These are phyloP conservation scores for Gracilaria domingensis DNA, from an alignment of 23 red algal species.

Conservation along the genomic window DNA sequence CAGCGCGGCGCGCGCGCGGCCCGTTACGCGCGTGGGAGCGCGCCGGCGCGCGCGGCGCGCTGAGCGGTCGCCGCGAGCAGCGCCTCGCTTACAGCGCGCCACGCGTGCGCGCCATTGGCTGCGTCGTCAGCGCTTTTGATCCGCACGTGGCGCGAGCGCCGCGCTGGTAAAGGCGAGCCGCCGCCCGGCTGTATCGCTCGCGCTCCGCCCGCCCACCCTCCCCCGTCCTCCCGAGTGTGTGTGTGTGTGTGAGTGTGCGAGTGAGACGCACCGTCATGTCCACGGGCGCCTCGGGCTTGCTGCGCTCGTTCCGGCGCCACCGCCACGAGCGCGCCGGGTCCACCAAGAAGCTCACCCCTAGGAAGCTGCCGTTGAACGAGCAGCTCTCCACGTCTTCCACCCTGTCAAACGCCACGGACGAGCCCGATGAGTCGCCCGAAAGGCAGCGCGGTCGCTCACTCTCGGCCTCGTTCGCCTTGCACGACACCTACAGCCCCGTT, in stretches of 20 bases:
- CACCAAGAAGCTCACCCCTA: background rate
- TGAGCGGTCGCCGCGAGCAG: background rate
- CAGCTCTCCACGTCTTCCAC: slow-evolving; percentile 34
- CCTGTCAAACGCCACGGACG: slow-evolving; percentile 3
- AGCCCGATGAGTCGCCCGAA: slow-evolving; percentile 7
- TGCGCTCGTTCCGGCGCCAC: slow-evolving; percentile 1
- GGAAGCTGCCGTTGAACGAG: slow-evolving; percentile 9
- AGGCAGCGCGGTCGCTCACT: background rate
- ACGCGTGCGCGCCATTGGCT: background rate
- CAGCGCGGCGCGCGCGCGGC: slow-evolving; percentile 9
- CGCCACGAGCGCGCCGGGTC: background rate
- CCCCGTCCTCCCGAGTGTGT: background rate
- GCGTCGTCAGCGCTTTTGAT: slow-evolving; percentile 3
- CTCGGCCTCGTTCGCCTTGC: background rate
- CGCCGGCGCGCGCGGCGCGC: too few species aligned
- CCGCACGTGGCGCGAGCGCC: slow-evolving; percentile 27
- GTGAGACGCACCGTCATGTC: background rate
- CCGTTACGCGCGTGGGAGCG: slow-evolving; percentile 15
- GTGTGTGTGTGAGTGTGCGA: background rate
- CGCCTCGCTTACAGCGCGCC: background rate
- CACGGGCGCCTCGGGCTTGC: background rate
- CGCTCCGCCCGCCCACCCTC: background rate
- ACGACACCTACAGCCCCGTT: background rate
- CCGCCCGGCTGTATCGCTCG: background rate
- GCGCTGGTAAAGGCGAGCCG: too few species aligned